Evolutionary conservation across 192 early-diverging fungal genomes (phyloP).

Genomic region (Coemansia sp.): DNA sequence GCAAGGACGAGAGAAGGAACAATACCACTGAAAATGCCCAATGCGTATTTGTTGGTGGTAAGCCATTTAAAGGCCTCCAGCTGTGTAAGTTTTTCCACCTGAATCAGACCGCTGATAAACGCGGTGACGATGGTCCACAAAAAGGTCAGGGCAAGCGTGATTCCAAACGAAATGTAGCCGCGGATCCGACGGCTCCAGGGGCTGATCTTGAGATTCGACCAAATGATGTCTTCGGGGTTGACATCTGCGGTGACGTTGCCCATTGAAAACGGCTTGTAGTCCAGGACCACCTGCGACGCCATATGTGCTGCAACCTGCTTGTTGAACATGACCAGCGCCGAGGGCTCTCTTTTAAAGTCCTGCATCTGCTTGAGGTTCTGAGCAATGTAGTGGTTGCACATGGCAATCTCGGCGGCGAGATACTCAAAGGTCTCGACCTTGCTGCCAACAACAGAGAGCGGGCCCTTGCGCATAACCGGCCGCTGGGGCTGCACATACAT

Average conservation of each 20-base stretch:
- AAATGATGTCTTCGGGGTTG: constrained; percentile 73
- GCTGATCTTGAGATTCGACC: constrained; percentile 70
- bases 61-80: constrained; percentile 57
- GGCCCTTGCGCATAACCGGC: constrained; percentile 48
- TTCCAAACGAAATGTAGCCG: constrained; percentile 53
- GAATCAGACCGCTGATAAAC: constrained; percentile 57
- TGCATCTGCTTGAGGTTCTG: constrained; percentile 28
- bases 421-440: constrained; percentile 61
- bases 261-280: constrained; percentile 65
- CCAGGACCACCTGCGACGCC: constrained; percentile 66
- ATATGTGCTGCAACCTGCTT: constrained; percentile 74
- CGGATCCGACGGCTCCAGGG: constrained; percentile 58
- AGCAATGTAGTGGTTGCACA: constrained; percentile 47
- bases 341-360: constrained; percentile 49
- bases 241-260: constrained; percentile 64
- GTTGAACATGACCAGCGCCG: constrained; percentile 84
- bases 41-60: constrained; percentile 3
- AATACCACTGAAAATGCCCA: constrained; percentile 70
- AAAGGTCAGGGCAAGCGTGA: constrained; percentile 61
- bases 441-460: constrained; percentile 39
- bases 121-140: constrained; percentile 76
- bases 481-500: constrained; percentile 30
- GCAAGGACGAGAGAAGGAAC: constrained; percentile 72
- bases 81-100: constrained; percentile 54
- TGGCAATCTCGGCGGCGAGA: constrained; percentile 25